Evolutionary conservation across 306 rosid species (phyloP), one percentile per base, ranked within the genome.

Genomic region (Trifolium repens): DNA sequence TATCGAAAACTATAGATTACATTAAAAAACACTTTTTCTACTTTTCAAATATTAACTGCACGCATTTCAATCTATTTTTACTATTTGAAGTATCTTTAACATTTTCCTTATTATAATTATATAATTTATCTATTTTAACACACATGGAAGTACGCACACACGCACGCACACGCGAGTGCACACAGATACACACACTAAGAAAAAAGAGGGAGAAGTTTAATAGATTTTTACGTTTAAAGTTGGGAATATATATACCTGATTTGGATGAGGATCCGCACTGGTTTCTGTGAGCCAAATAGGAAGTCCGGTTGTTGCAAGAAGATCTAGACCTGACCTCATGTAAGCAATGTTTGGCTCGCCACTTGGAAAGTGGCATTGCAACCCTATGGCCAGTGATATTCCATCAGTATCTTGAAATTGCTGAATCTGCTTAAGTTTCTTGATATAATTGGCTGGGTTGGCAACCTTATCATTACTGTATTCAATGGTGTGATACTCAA

Each of bases 271-370:
- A 13, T 24, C 75, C 26, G 83, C 65, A 57, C 77, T 74, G 14
- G 83, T 88, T 88, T 91, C 97, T 16, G 97, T 91, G 75, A 89
- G 91, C 97, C 94, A 89, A 30, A 91, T 80, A 70, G 97, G 91
- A 37, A 83, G 71, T 65, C 82, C 81, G 53, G 85, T 54, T 34
- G 84, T 24, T 53, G 77, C 92, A 54, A 91, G 86, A 68, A 71
- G 37, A 78, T 89, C 92, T 26, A 89, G 69, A 64, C 58, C 79
- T 78, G 87, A 76, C 66, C 97, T 89, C 91, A 91, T 91, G 83
- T 87, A 86, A 55, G 88, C 85, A 26, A 91, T 9, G 63, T 89
- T 89, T 59, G 92, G 97, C 77, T 75, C 78, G 13, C 84, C 84
- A 40, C 61, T 11, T 22, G 14, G 19, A 71, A 91, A 91, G 67